Evolutionary conservation across 2,329 filamentous ascomycete genomes (phyloP), one percentile per base, ranked within the genome.

Genomic region (Beauveria varroae): DNA sequence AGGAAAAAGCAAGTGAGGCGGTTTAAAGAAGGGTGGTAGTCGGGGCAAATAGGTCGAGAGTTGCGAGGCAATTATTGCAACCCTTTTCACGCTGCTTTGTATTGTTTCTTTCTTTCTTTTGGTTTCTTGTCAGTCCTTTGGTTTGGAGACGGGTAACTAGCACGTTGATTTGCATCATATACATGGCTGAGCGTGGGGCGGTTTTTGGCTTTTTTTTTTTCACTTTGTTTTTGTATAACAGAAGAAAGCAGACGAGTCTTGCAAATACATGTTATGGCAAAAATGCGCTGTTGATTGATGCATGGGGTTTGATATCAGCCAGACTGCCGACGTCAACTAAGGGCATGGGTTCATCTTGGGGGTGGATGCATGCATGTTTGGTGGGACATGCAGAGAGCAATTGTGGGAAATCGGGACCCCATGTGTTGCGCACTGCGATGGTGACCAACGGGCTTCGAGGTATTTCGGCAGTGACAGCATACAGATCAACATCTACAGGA

Each of bases 161-260:
- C 24, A 53, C 18, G 40, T 60, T 40, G 8, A 57, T 57, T 50
- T 61, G 43, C 43, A 51, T 40, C n/a, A 47, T 50, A 24, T 56
- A 56, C 52, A 61, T 61, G 16, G 60, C 60, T 51, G 20, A 52
- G 60, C 54, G 54, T 37, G 34, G 22, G 28, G 24, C 30, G 24
- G 22, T 34, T 61, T 57, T 57, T 57, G 52, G 44, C 44, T 61
- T 56, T 34, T 16, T 61, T 56, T 34, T 16, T n/a, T 26, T 40
- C 40, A 26, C 54, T 10, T 30, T 52, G 51, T 57, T 34, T 57
- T 57, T 61, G 59, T 61, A 61, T 50, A 59, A 16, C 44, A 52
- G n/a, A 59, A 57, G 44, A 14, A 20, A 18, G 34, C 26, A 41
- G 3, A 37, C 12, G 55, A 26, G 30, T 49, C 30, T 47, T 47